Evolutionary conservation across 495 filamentous ascomycete genomes (phyloP).

Genomic region (Symbiotaphrina buchneri): DNA sequence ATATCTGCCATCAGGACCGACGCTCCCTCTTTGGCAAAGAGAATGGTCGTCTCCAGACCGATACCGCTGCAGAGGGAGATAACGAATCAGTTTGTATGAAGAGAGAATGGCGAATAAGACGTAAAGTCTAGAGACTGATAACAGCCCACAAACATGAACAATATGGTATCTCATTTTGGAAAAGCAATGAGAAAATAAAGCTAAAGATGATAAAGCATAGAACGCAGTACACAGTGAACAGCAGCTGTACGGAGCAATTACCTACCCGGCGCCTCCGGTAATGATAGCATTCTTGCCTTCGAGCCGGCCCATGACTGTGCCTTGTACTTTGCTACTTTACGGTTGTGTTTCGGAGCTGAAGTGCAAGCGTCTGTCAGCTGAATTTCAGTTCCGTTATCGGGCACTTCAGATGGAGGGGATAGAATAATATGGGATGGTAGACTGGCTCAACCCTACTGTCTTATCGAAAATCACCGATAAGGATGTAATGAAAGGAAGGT

Average conservation of each 20-base stretch:
- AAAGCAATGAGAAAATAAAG: not conserved
- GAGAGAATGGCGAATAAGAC: not conserved
- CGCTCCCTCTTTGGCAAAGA: constrained; percentile 81
- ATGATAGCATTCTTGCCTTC: constrained; percentile 85
- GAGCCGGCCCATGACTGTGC: constrained; percentile 34
- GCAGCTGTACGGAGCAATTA: constrained; percentile 3
- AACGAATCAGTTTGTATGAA: constrained; percentile 2
- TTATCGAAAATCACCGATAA: too few species aligned
- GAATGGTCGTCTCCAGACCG: constrained; percentile 81
- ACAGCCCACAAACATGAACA: not conserved
- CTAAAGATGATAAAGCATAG: not conserved
- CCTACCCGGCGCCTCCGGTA: constrained; percentile 81
- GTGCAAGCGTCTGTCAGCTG: too few species aligned
- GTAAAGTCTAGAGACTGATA: constrained; percentile 2
- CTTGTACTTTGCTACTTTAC: too few species aligned
- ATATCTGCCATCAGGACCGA: constrained; percentile 74
- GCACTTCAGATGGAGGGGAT: too few species aligned
- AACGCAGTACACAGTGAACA: not conserved
- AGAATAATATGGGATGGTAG: too few species aligned
- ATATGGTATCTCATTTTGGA: too few species aligned
- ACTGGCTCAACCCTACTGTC: too few species aligned
- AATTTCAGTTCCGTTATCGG: too few species aligned
- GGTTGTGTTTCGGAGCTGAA: too few species aligned
- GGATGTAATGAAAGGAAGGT: too few species aligned
- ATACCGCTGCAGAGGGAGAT: constrained; percentile 42